Conservation (phyloP, 495 filamentous ascomycete genomes). For the Xylona heveae region DNA sequence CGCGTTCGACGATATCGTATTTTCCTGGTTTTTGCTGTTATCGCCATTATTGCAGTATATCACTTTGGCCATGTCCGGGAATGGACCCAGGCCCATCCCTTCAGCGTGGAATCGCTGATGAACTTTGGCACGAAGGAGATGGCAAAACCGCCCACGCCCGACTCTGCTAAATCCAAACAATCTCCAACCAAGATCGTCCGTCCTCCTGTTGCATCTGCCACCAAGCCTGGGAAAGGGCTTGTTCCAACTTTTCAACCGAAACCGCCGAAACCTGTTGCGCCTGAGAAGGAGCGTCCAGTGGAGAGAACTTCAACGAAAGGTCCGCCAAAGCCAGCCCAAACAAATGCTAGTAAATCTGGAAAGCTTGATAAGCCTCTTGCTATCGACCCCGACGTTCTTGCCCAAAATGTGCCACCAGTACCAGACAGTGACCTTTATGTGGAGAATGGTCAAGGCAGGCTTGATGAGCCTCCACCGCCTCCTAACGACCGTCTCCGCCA, state of each 20-base stretch:
- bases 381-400: too few species aligned
- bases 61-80: constrained; percentile 26
- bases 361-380: too few species aligned
- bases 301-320: too few species aligned
- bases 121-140: constrained; percentile 9
- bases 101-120: constrained; percentile 17
- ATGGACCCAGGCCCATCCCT: constrained; percentile 6
- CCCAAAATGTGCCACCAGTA: too few species aligned
- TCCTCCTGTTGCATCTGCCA: too few species aligned
- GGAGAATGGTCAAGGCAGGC: constrained; percentile 21
- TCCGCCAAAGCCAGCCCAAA: too few species aligned
- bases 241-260: too few species aligned
- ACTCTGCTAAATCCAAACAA: not conserved
- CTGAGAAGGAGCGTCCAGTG: too few species aligned
- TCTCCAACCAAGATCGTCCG: too few species aligned
- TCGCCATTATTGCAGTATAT: constrained; percentile 41
- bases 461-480: constrained; percentile 18
- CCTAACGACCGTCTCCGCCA: constrained; percentile 13
- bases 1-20: constrained; percentile 58
- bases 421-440: not conserved
- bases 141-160: constrained; percentile 1
- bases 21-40: constrained; percentile 45
- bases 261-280: too few species aligned
- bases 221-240: too few species aligned
- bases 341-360: too few species aligned